Evolutionary conservation across 2,329 filamentous ascomycete species (phyloP).

Genomic region (Phialocephala sp.): DNA sequence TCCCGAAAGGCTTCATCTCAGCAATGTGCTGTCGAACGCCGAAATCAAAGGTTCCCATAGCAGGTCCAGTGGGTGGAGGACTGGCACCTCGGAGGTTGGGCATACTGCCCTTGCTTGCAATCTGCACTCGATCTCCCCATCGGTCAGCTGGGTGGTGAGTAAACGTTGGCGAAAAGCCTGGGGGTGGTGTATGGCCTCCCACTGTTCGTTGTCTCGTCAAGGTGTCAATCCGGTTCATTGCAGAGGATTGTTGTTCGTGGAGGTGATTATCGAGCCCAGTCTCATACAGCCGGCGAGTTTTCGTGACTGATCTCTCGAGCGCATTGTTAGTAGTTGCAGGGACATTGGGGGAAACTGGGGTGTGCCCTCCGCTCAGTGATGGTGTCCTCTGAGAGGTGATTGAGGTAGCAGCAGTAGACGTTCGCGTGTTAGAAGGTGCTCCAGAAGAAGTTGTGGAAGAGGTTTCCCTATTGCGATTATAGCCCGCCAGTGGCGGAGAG

Average conservation of each 20-base stretch:
- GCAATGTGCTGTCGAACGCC: constrained; percentile 42
- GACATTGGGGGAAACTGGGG: constrained; percentile 44
- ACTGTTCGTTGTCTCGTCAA: constrained; percentile 65
- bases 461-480: constrained; percentile 80
- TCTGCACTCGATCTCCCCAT: constrained; percentile 51
- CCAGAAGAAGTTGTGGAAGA: constrained; percentile 81
- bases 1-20: constrained; percentile 43
- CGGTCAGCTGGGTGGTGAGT: constrained; percentile 52
- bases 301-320: constrained; percentile 69
- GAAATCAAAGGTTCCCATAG: constrained; percentile 47
- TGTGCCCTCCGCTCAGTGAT: constrained; percentile 58
- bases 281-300: constrained; percentile 80
- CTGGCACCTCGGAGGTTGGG: constrained; percentile 69
- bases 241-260: constrained; percentile 79
- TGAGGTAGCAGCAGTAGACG: constrained; percentile 88
- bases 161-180: constrained; percentile 36
- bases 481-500: constrained; percentile 65
- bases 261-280: constrained; percentile 80
- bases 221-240: constrained; percentile 80
- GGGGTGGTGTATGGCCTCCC: constrained; percentile 38
- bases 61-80: constrained; percentile 43
- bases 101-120: constrained; percentile 66
- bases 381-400: constrained; percentile 73
- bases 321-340: constrained; percentile 48
- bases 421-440: constrained; percentile 69